Percentiles rank a stretch among this genome's conserved stretches.
These are phyloP conservation scores for Triticum dicoccoides DNA, from an alignment of 176 grass and related monocot genomes.

Conservation along the genomic window DNA sequence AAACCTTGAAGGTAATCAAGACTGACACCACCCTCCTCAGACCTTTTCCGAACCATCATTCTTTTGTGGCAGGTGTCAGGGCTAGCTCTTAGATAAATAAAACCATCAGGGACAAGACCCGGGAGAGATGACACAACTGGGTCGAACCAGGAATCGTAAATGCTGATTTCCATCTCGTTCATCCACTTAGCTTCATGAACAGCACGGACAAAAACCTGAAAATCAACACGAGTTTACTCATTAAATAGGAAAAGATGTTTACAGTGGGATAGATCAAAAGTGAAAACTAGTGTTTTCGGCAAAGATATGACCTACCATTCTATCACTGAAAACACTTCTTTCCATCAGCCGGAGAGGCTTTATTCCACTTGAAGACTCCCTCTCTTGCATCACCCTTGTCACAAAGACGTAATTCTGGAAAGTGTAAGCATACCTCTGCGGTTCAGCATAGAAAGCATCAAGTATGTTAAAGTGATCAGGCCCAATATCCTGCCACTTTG, in stretches of 20 bases:
- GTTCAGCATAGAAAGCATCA: slow-evolving; percentile 80
- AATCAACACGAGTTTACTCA: neutral
- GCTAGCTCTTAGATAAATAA: slow-evolving; percentile 81
- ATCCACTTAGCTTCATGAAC: slow-evolving; percentile 87
- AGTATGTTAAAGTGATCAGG: slow-evolving; percentile 89
- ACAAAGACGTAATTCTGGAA: slow-evolving; percentile 95
- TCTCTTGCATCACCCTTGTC: slow-evolving; percentile 88
- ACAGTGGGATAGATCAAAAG: neutral
- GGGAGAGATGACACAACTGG: slow-evolving; percentile 71
- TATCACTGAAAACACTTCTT: slow-evolving; percentile 89
- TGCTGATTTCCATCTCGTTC: slow-evolving; percentile 83
- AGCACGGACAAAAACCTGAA: slow-evolving; percentile 73
- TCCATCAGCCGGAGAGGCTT: slow-evolving; percentile 87
- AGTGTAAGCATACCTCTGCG: slow-evolving; percentile 88
- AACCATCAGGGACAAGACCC: slow-evolving; percentile 72
- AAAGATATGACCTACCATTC: slow-evolving; percentile 54
- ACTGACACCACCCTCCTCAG: slow-evolving; percentile 65
- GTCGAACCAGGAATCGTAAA: slow-evolving; percentile 86
- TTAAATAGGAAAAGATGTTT: neutral
- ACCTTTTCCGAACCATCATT: slow-evolving; percentile 60
- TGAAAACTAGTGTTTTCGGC: neutral
- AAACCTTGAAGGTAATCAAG: slow-evolving; percentile 68
- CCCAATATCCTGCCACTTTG: slow-evolving; percentile 85
- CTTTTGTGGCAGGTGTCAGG: slow-evolving; percentile 75
- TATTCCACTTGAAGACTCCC: slow-evolving; percentile 64